Percentiles rank a stretch among this genome's conserved stretches.
These are phyloP conservation scores for Trypanosoma avium DNA, from an alignment of 208 protist species.

Conservation along the genomic window DNA sequence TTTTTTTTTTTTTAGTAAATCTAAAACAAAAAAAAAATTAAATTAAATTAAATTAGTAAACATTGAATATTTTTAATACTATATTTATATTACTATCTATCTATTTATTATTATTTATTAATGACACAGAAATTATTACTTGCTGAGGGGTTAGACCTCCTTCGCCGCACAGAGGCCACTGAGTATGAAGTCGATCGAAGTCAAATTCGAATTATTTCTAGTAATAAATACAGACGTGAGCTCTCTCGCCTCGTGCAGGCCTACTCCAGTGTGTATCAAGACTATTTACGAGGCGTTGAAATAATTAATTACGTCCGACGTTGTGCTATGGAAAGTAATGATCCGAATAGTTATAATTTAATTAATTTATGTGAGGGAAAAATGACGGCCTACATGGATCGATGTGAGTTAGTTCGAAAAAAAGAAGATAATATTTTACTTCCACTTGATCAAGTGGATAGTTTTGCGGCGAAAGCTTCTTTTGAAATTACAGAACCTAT, in stretches of 20 bases:
- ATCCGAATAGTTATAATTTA: conserved; percentile 44
- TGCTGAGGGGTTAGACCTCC: conserved; percentile 73
- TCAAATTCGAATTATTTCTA: conserved; percentile 41
- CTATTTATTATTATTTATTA: conserved; percentile 1
- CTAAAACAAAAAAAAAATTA: no score
- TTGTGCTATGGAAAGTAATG: conserved; percentile 29
- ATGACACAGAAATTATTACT: conserved; percentile 82
- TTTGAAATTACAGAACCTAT: conserved; percentile 45
- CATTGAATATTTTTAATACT: background rate
- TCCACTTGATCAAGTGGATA: conserved; percentile 58
- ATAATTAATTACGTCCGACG: conserved; percentile 82
- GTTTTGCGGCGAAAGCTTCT: conserved; percentile 34
- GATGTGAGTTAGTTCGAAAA: conserved; percentile 56
- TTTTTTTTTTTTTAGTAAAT: conserved; percentile 8
- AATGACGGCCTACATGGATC: conserved; percentile 75
- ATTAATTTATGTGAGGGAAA: conserved; percentile 62
- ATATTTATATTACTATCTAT: background rate
- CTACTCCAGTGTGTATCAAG: conserved; percentile 57
- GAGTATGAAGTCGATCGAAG: conserved; percentile 72
- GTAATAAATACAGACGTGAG: conserved; percentile 42
- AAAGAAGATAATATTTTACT: conserved; percentile 77
- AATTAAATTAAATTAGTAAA: no score
- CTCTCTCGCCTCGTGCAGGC: conserved; percentile 45
- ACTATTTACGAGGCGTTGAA: conserved; percentile 64
- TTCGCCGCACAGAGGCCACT: conserved; percentile 64